phyloP scores from a whole-genome alignment of 805 yeast species.

The Wilhelminamyces savonicus region DNA sequence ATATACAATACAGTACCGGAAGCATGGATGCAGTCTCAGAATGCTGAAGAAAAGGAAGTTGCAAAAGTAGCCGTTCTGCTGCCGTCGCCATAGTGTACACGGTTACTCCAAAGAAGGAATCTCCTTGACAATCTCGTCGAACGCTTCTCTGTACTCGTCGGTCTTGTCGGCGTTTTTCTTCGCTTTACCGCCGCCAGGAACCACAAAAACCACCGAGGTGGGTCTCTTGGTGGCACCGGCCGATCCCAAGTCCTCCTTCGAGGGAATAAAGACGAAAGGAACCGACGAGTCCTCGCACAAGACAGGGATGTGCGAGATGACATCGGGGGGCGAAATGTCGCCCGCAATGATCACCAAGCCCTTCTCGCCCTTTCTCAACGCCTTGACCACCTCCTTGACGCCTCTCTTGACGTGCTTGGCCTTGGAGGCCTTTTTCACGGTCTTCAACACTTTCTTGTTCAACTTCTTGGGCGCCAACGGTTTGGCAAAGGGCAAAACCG shows the following conservation, averaged over 20 bases:
- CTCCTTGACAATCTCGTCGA: slow-evolving; percentile 92
- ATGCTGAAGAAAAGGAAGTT: too few species aligned
- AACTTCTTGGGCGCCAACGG: slow-evolving; percentile 95
- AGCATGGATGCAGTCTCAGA: too few species aligned
- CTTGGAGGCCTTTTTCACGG: slow-evolving; percentile 96
- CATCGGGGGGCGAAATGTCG: slow-evolving; percentile 96
- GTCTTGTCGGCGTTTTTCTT: slow-evolving; percentile 66
- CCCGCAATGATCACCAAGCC: slow-evolving; percentile 96
- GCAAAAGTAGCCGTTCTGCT: too few species aligned
- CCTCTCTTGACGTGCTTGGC: slow-evolving; percentile 98
- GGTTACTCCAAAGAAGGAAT: too few species aligned
- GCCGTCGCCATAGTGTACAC: too few species aligned
- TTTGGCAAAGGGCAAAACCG: slow-evolving; percentile 83
- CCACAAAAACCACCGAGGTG: slow-evolving; percentile 94
- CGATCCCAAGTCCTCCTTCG: slow-evolving; percentile 96
- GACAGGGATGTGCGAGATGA: slow-evolving; percentile 94
- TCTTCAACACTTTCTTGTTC: slow-evolving; percentile 90
- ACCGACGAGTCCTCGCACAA: slow-evolving; percentile 91
- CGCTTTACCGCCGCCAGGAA: slow-evolving; percentile 89
- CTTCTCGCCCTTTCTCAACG: slow-evolving; percentile 95
- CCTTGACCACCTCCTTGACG: slow-evolving; percentile 97
- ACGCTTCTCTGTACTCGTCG: slow-evolving; percentile 84
- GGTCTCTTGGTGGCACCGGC: slow-evolving; percentile 99
- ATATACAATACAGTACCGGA: too few species aligned
- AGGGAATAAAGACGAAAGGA: slow-evolving; percentile 90